Base-by-base conservation (phyloP, 495 filamentous ascomycete genomes). In the Pyrenopolyporus hunteri region DNA sequence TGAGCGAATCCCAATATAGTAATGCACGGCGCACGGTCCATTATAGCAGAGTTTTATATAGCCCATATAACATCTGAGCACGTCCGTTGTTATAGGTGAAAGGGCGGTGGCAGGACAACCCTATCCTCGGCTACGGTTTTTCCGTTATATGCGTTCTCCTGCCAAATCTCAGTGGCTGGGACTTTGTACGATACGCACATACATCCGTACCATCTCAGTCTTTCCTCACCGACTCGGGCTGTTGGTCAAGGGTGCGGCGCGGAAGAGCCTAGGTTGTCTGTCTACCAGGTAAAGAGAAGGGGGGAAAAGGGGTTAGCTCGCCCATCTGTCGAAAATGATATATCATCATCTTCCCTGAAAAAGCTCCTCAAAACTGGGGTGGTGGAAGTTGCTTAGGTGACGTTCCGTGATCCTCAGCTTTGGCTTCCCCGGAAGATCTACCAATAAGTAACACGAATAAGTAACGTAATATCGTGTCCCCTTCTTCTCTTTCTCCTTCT, bases 11-110 rank as follows among this genome's bases (percentile, higher is more conserved):
- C 53, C 51, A 33, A n/a, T 52, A 52, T 26, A 32, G 52, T 57
- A 39, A 26, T 47, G 32, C 14, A 47, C 44, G 25, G 36, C 46
- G 60, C 60, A 64, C 60, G 60, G 60, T 19, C 60, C 48, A 54
- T 58, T 52, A 59, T 45, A 59, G 13, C 16, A 59, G 6, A 36
- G 10, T 3, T 14, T n/a, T 6, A 3, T 39, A 52, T 13, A 9
- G 17, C 37, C 37, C 23, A 23, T 42, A 48, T 48, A 48, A 16
- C 40, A 40, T n/a, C 50, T 39, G 28, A 33, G 37, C 19, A 5
- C n/a, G 39, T 43, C 50, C 36, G 40, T 39, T 28, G 35, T 33
- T 19, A 29, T 37, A 43, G 25, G 20, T 44, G 29, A 25, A 14
- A 20, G 31, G 23, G 37, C 17, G 37, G 37, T 42, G 37, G 37